Percentiles rank a stretch among this genome's conserved stretches.
Evolutionary conservation across 345 rosid genomes (phyloP).

Genomic region (Bruguiera parviflora): DNA sequence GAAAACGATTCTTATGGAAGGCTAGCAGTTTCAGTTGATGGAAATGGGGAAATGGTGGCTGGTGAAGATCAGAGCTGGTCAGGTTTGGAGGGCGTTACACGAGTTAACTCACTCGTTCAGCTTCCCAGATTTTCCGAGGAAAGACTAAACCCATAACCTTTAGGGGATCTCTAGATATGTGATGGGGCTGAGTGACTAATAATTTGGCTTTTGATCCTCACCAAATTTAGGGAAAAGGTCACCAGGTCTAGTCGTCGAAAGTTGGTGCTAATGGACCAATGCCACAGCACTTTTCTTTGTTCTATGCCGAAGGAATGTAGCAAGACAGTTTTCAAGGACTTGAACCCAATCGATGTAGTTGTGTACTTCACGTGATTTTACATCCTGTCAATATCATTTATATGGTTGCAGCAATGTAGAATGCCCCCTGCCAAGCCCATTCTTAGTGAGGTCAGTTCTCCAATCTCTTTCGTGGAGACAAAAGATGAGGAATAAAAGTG

Average conservation of each 20-base stretch:
- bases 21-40: conserved; percentile 34
- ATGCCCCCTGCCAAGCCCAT: not conserved
- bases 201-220: conserved; percentile 14
- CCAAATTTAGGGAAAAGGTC: conserved; percentile 11
- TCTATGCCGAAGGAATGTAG: conserved; percentile 21
- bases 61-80: conserved; percentile 86
- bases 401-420: not conserved
- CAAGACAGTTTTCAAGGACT: conserved; percentile 9
- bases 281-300: conserved; percentile 22
- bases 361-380: conserved; percentile 8
- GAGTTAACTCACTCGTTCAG: conserved; percentile 96
- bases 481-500: too few species aligned
- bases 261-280: conserved; percentile 21
- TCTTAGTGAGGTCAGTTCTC: not conserved
- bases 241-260: conserved; percentile 16
- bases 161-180: not conserved
- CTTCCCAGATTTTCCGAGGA: conserved; percentile 93
- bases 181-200: conserved; percentile 22
- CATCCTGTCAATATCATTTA: not conserved
- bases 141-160: conserved; percentile 41
- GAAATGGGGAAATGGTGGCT: conserved; percentile 25
- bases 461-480: too few species aligned
- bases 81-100: conserved; percentile 90
- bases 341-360: conserved; percentile 11
- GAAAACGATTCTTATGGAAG: conserved; percentile 45